phyloP scores from a whole-genome alignment of 495 filamentous ascomycete species.

The Lentithecium fluviatile region DNA sequence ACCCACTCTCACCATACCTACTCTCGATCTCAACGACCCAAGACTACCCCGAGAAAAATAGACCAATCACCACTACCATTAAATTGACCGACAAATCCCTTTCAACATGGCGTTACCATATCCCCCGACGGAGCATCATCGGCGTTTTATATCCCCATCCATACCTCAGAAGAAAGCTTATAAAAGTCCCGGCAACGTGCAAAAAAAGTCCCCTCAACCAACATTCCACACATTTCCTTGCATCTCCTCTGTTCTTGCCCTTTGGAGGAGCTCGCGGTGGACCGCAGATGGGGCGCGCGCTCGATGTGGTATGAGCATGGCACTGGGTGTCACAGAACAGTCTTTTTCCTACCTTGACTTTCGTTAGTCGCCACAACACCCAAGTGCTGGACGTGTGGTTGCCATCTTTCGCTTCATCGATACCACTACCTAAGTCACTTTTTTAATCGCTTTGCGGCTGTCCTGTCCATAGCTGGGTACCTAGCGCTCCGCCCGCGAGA shows the following conservation, averaged over 20 bases:
- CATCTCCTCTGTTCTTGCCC: too few species aligned
- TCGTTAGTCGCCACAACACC: slow-evolving; percentile 24
- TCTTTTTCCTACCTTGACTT: neutral
- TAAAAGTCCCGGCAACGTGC: neutral
- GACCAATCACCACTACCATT: neutral
- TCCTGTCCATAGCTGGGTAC: slow-evolving; percentile 13
- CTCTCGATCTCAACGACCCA: neutral
- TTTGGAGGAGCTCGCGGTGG: neutral
- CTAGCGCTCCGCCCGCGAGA: slow-evolving; percentile 11
- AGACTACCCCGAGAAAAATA: neutral
- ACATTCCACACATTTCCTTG: neutral
- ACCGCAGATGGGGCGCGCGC: neutral
- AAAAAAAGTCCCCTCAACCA: slow-evolving; percentile 8
- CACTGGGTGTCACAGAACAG: neutral
- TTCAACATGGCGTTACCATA: slow-evolving; percentile 7
- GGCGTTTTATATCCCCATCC: slow-evolving; percentile 26
- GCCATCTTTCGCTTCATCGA: slow-evolving; percentile 5
- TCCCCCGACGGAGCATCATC: slow-evolving; percentile 13
- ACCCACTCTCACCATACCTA: neutral
- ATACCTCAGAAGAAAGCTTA: neutral
- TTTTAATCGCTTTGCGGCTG: neutral
- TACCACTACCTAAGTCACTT: neutral
- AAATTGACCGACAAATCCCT: slow-evolving; percentile 9
- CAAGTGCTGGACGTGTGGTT: slow-evolving; percentile 33
- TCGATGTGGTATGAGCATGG: neutral